These are phyloP conservation scores for Gynandropsis gynandra DNA, from an alignment of 345 rosid species.

Conservation along the genomic window DNA sequence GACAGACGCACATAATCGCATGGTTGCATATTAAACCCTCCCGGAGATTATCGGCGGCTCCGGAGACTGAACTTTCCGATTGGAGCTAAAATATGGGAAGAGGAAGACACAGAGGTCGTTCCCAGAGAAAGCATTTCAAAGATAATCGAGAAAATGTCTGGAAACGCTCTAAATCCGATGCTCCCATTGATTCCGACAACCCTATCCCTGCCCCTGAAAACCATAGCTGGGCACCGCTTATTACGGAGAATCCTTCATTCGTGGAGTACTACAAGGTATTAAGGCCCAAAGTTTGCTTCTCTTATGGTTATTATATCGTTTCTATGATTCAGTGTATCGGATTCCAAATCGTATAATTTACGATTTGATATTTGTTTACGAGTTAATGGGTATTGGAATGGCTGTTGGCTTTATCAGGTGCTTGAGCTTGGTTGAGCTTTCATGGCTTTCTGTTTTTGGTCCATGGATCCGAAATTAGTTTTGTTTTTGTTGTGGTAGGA, in stretches of 20 bases:
- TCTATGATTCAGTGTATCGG: no score
- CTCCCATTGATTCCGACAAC: constrained; percentile 27
- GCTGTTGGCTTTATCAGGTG: no score
- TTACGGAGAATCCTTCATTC: constrained; percentile 58
- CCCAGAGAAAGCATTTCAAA: constrained; percentile 53
- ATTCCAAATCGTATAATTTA: background rate
- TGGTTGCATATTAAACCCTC: no score
- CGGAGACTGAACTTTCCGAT: constrained; percentile 20
- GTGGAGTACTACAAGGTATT: constrained; percentile 82
- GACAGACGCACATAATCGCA: no score
- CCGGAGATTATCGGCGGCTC: constrained; percentile 16
- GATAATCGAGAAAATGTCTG: constrained; percentile 67
- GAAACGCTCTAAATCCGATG: constrained; percentile 53
- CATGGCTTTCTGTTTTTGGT: background rate
- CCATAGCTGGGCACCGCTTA: constrained; percentile 49
- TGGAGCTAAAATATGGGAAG: constrained; percentile 32
- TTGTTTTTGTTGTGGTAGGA: constrained; percentile 35
- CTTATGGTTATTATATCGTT: no score
- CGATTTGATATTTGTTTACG: background rate
- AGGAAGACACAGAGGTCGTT: constrained; percentile 54
- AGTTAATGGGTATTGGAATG: no score
- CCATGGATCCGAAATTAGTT: background rate
- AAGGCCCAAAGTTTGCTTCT: no score
- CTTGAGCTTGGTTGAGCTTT: no score
- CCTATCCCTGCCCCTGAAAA: constrained; percentile 18